A percentile compares a stretch with the other conserved stretches of the same genome.
Evolutionary conservation across 768 basidiomycete species (phyloP).

Genomic region (Hydnum rufescens): DNA sequence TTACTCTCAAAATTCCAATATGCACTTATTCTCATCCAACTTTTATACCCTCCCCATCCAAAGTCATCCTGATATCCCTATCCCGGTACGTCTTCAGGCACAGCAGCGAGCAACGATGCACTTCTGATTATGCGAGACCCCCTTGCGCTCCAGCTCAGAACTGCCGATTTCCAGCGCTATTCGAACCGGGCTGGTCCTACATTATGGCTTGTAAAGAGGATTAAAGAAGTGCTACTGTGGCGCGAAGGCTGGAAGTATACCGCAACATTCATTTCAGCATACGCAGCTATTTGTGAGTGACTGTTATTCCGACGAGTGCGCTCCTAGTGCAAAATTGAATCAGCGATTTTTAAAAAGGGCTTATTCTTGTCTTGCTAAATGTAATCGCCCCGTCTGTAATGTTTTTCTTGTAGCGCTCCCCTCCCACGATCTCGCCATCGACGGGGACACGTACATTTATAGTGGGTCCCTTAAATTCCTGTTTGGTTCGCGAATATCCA

Average conservation of each 20-base stretch:
- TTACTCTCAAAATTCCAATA: too few relatives aligned
- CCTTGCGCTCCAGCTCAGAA: too few relatives aligned
- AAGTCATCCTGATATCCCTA: not conserved
- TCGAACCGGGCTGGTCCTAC: not conserved
- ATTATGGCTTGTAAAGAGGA: too few relatives aligned
- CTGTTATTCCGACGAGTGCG: not conserved
- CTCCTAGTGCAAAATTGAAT: not conserved
- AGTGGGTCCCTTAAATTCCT: not conserved
- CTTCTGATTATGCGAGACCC: too few relatives aligned
- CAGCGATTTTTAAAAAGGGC: not conserved
- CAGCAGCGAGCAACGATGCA: not conserved
- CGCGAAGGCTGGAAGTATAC: too few relatives aligned
- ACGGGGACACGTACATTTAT: not conserved
- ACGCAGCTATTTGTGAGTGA: not conserved
- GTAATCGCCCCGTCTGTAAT: too few relatives aligned
- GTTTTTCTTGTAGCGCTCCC: not conserved
- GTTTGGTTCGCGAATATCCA: conserved; percentile 71
- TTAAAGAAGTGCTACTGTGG: too few relatives aligned
- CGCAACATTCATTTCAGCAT: too few relatives aligned
- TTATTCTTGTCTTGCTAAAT: not conserved
- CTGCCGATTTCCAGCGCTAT: too few relatives aligned
- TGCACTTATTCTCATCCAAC: too few relatives aligned
- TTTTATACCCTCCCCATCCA: not conserved
- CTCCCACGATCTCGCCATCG: not conserved
- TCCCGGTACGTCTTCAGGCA: too few relatives aligned